Evolutionary conservation across 306 rosid genomes (phyloP).

Genomic region (Citrullus amarus): DNA sequence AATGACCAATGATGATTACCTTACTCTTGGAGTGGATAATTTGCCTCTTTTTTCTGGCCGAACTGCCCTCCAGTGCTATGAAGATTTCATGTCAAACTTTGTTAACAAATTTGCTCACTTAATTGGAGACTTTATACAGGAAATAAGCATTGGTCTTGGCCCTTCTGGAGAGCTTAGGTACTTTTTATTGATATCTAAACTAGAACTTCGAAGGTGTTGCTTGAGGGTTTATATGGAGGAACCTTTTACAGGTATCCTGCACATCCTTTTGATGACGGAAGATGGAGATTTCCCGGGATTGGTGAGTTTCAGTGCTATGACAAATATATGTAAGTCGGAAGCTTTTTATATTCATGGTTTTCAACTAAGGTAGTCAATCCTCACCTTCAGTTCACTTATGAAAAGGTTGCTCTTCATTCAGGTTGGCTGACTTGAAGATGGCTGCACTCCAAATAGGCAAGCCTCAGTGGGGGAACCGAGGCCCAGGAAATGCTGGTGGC

Average conservation of each 20-base stretch:
- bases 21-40: constrained; percentile 30
- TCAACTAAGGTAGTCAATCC: not conserved
- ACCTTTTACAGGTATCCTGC: constrained; percentile 25
- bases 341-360: not conserved
- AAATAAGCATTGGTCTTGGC: constrained; percentile 30
- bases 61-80: constrained; percentile 29
- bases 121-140: constrained; percentile 21
- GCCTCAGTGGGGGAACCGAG: constrained; percentile 31
- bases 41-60: constrained; percentile 28
- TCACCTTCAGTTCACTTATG: not conserved
- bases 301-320: constrained; percentile 35
- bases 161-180: constrained; percentile 30
- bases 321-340: constrained; percentile 25
- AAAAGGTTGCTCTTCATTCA: constrained; percentile 3
- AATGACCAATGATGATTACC: constrained; percentile 21
- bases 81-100: constrained; percentile 20
- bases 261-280: constrained; percentile 26
- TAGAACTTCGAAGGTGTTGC: not conserved
- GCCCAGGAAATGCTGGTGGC: constrained; percentile 22
- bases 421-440: constrained; percentile 28
- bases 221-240: not conserved
- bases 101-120: constrained; percentile 18
- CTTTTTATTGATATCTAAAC: constrained; percentile 2
- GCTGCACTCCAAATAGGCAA: constrained; percentile 22
- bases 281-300: constrained; percentile 28